Base-by-base conservation (phyloP, 148 eudicot genomes). In the Beta vulgaris region DNA sequence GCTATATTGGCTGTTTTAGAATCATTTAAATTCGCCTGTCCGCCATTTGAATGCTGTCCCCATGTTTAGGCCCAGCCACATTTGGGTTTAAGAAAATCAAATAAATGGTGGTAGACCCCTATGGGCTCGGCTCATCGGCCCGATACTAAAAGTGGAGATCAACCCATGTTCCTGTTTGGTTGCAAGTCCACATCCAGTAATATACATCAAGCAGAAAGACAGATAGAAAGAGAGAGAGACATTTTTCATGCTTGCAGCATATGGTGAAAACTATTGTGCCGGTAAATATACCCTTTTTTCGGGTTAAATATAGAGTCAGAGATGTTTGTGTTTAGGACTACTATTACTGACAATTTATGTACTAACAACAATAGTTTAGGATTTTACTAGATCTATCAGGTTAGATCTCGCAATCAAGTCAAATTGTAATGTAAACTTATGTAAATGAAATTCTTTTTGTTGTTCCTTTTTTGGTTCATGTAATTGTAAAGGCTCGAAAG, bases 81-180 rank as follows among this genome's bases (percentile, higher is more conserved):
- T 34, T 69, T 64, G 49, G 77, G 54, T 28, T 34, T 32, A 25
- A 42, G 46, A 7, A 25, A 26, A 53, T 21, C 49, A 69, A 67
- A 51, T 14, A 40, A 42, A 25, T 28, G 44, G 76, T 42, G 61
- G 68, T 79, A n/a, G n/a, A n/a, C 6, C 28, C 63, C 36, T 26
- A 36, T 26, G 62, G 74, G 79, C 46, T 51, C 54, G 48, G 40
- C 35, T 60, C 68, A 53, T 68, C 32, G 73, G 44, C 76, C 44
- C 76, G 29, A 18, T 59, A 43, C 40, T 67, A n/a, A 28, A 67
- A 58, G 21, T 51, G 71, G 69, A 59, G 80, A 53, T 68, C 58
- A 81, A 54, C 78, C 80, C 77, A 73, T 77, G 84, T 72, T 77
- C 77, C 35, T 58, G 70, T 81, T 81, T 73, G 78, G 74, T 81